Evolutionary conservation across 192 early-diverging fungal species (phyloP), one percentile per base, ranked within the genome.

Genomic region (Podila epicladia): DNA sequence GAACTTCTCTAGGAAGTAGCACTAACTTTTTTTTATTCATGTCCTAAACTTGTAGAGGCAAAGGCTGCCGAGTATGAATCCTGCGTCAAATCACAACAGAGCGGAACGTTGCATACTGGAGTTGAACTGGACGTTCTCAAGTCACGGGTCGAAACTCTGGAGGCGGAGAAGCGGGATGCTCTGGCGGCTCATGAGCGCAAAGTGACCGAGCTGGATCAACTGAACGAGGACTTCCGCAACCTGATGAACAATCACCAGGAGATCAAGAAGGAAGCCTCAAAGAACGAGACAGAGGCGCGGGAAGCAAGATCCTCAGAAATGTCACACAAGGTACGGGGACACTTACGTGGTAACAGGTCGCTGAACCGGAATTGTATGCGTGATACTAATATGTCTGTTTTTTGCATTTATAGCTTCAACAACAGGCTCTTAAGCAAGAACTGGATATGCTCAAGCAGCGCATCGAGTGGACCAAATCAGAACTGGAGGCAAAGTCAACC

Each of bases 401-500:
- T 51, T 2, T 31, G 15, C 59, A 45, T 26, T 48, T 3, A 29
- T 63, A 80, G 77, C 77, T 80, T 59, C 77, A 80, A 62, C 72
- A 69, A 20, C 77, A 80, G 48, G 66, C 70, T 67, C 58, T 84
- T 9, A 87, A 92, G 48, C 89, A 94, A 80, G 89, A 92, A 63
- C 58, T 90, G 13, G 84, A 86, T 15, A 79, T 93, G 72, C 69
- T 88, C 26, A 84, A 86, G 50, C 86, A 85, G 67, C 87, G 89
- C 64, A 83, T 80, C 28, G 85, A 88, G 12, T 95, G 92, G 94
- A 70, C 90, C 22, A 92, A 88, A 74, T 82, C 84, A n/a, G 93
- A 95, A 66, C 74, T 94, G 60, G 79, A 78, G n/a, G 80, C 87
- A 9, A 89, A 91, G 64, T 51, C 83, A 1, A 79, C 78, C 15